A percentile compares a stretch with the other conserved stretches of the same genome.
These are phyloP conservation scores for Calocera viscosa DNA, from an alignment of 768 basidiomycete genomes.

Conservation along the genomic window DNA sequence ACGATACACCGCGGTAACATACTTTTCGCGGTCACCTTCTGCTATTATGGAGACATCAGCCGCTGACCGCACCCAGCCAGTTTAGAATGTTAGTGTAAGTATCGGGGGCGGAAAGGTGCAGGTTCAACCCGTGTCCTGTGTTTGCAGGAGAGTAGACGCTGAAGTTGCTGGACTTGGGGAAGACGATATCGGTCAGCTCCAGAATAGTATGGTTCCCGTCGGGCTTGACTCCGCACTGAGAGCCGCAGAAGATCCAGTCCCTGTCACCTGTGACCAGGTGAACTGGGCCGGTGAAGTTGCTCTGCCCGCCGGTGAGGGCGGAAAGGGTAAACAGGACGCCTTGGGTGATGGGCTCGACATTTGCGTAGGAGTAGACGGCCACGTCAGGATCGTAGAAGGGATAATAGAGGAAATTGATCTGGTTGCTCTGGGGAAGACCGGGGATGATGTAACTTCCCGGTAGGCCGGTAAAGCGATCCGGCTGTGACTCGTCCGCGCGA, in stretches of 20 bases:
- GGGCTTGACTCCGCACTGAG: conserved; percentile 4
- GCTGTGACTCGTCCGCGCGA: conserved; percentile 9
- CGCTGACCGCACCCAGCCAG: too few relatives aligned
- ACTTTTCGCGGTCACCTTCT: too few relatives aligned
- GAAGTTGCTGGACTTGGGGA: conserved; percentile 11
- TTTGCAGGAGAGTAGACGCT: conserved; percentile 1
- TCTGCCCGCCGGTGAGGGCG: neutral
- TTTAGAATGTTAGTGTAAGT: conserved; percentile 9
- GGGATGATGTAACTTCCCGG: conserved; percentile 13
- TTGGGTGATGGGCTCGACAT: conserved; percentile 15
- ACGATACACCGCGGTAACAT: too few relatives aligned
- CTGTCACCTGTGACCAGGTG: conserved; percentile 15
- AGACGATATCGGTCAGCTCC: neutral
- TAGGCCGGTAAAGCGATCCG: conserved; percentile 12
- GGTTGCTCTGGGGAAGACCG: conserved; percentile 13
- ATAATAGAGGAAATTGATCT: conserved; percentile 17
- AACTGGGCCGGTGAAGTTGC: conserved; percentile 12
- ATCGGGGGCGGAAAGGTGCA: conserved; percentile 8
- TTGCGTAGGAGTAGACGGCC: neutral
- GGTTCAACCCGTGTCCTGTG: conserved; percentile 12
- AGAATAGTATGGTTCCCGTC: conserved; percentile 12
- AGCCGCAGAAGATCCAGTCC: conserved; percentile 16
- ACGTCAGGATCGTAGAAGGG: conserved; percentile 15
- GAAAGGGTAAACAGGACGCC: conserved; percentile 14
- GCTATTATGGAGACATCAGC: too few relatives aligned